Conservation (phyloP, 2,329 filamentous ascomycete genomes). For the Fusarium drepaniforme region DNA sequence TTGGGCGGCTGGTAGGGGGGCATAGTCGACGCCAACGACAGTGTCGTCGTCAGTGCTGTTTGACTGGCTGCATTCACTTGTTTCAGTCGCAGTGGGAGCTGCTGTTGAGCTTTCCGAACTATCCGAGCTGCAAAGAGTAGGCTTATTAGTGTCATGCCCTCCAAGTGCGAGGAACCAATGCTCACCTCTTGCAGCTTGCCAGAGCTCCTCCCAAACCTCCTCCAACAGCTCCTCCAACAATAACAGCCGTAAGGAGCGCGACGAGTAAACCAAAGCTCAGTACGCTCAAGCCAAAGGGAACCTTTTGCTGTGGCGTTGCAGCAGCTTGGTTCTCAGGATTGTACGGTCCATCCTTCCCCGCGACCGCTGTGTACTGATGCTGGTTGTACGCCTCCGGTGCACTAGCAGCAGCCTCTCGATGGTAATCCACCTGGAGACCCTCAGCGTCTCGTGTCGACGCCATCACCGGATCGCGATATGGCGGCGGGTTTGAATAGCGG, state of each 20-base stretch:
- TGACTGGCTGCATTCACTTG: neutral
- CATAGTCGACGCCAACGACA: neutral
- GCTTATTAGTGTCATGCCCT: neutral
- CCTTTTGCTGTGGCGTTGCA: neutral
- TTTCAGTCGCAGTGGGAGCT: neutral
- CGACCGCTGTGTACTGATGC: neutral
- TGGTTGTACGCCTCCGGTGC: neutral
- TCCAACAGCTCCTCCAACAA: constrained; percentile 1
- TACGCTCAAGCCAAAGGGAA: constrained; percentile 1
- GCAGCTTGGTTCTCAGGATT: neutral
- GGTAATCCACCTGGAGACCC: neutral
- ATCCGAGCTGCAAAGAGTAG: neutral
- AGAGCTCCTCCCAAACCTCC: constrained; percentile 1
- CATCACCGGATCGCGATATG: neutral
- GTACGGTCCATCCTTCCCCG: neutral
- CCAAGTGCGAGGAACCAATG: neutral
- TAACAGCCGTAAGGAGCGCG: neutral
- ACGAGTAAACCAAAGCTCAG: neutral
- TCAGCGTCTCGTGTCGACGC: neutral
- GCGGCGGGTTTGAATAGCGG: neutral
- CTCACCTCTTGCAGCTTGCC: neutral
- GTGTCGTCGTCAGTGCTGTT: neutral
- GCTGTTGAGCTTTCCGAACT: neutral
- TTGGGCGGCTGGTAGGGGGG: neutral
- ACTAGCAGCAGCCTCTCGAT: neutral